These are phyloP conservation scores for Blastomyces gilchristii DNA, from an alignment of 2,329 filamentous ascomycete species.

Conservation along the genomic window DNA sequence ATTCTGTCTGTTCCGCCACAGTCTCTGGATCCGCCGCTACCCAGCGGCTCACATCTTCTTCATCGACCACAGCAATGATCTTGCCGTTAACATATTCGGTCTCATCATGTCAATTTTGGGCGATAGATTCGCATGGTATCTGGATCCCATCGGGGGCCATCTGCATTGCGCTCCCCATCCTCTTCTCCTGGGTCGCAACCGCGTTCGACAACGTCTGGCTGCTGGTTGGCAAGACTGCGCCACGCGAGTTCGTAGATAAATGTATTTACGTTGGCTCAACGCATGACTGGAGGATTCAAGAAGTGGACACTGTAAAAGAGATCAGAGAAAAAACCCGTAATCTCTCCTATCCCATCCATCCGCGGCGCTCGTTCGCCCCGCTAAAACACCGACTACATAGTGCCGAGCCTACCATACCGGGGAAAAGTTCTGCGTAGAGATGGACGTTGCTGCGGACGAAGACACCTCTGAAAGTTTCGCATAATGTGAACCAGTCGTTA, in stretches of 20 bases:
- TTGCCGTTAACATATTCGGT: constrained; percentile 47
- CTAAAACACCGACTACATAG: constrained; percentile 3
- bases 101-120: constrained; percentile 48
- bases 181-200: constrained; percentile 52
- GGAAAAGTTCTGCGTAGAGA: constrained; percentile 52
- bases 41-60: constrained; percentile 17
- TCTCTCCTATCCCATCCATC: background rate
- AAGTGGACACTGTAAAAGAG: constrained; percentile 42
- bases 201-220: constrained; percentile 54
- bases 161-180: constrained; percentile 50
- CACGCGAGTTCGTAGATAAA: constrained; percentile 47
- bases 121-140: constrained; percentile 45
- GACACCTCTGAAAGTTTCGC: constrained; percentile 46
- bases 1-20: constrained; percentile 17
- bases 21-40: constrained; percentile 17
- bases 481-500: constrained; percentile 50
- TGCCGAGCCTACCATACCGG: constrained; percentile 53
- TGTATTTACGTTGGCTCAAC: constrained; percentile 48
- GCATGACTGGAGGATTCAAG: constrained; percentile 45
- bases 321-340: too few species aligned
- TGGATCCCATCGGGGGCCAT: constrained; percentile 55
- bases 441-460: constrained; percentile 52
- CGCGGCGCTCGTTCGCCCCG: background rate
- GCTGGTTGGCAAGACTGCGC: constrained; percentile 52
- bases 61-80: constrained; percentile 49